Conservation (phyloP, 1,139 yeast species). For the Arxiozyma bovina region DNA sequence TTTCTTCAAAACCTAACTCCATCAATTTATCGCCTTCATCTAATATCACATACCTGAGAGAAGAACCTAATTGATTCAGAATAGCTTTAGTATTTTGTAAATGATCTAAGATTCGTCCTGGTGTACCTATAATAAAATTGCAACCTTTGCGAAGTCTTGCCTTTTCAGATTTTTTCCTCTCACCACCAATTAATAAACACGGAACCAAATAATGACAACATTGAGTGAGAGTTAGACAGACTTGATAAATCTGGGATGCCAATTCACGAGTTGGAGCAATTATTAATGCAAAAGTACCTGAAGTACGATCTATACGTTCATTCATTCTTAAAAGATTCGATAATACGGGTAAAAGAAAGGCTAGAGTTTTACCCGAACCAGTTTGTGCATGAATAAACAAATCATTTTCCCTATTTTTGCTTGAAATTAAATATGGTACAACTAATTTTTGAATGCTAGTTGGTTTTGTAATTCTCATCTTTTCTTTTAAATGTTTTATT, state of each 20-base stretch:
- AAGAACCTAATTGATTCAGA: constrained; percentile 59
- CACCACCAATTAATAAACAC: constrained; percentile 91
- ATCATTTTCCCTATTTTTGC: constrained; percentile 40
- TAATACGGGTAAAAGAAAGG: constrained; percentile 79
- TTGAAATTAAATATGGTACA: constrained; percentile 52
- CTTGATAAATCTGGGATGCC: constrained; percentile 84
- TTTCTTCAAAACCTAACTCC: constrained; percentile 93
- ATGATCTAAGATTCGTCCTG: constrained; percentile 88
- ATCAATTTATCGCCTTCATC: constrained; percentile 95
- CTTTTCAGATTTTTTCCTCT: constrained; percentile 85
- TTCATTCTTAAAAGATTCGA: constrained; percentile 38
- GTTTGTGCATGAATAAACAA: constrained; percentile 89
- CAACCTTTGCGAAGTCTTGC: constrained; percentile 86
- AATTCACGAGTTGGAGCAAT: constrained; percentile 90
- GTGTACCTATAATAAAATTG: constrained; percentile 81
- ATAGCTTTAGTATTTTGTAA: constrained; percentile 74
- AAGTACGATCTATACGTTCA: constrained; percentile 44
- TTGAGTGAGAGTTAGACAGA: constrained; percentile 58
- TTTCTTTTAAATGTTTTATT: constrained; percentile 46
- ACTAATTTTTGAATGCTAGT: constrained; percentile 81
- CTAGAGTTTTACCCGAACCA: constrained; percentile 88
- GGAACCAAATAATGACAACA: constrained; percentile 82
- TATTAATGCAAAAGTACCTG: constrained; percentile 82
- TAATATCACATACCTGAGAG: constrained; percentile 71
- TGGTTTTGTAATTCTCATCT: constrained; percentile 58